A percentile compares a stretch with the other conserved stretches of the same genome.
Conservation (phyloP, 306 rosid genomes). For the Vicia sativa region DNA sequence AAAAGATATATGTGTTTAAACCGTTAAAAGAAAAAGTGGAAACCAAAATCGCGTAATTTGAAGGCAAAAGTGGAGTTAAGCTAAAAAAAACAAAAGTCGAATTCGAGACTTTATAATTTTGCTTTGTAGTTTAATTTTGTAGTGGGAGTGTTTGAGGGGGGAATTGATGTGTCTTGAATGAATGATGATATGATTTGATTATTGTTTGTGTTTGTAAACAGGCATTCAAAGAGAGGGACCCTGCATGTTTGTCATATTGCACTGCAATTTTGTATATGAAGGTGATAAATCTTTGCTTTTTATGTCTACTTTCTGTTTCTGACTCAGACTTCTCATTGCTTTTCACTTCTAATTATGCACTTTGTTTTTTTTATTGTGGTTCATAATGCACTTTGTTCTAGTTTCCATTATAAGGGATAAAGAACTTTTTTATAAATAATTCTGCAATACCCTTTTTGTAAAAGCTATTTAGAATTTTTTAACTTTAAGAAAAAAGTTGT, state of each 20-base stretch:
- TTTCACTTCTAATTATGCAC: conserved; percentile 10
- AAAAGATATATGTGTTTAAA: too few species aligned
- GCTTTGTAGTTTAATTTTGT: not conserved
- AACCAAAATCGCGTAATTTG: too few species aligned
- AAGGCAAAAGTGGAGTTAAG: too few species aligned
- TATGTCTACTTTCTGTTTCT: conserved; percentile 9
- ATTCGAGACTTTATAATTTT: not conserved
- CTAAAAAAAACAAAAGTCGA: not conserved
- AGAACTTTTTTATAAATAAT: not conserved
- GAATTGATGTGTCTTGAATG: not conserved
- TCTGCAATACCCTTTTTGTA: not conserved
- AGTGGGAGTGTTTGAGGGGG: not conserved
- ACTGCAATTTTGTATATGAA: conserved; percentile 77
- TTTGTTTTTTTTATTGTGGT: not conserved
- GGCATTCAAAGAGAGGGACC: conserved; percentile 91
- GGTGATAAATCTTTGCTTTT: conserved; percentile 51
- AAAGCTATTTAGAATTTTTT: not conserved
- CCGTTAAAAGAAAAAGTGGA: too few species aligned
- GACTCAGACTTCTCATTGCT: conserved; percentile 1
- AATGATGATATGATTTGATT: conserved; percentile 12
- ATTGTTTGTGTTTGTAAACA: conserved; percentile 35
- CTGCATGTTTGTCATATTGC: conserved; percentile 93
- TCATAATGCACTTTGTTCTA: conserved; percentile 8
- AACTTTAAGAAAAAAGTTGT: not conserved
- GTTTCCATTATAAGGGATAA: conserved; percentile 9